Evolutionary conservation across 2,329 filamentous ascomycete genomes (phyloP), one percentile per base, ranked within the genome.

Genomic region (Monosporascus sp.): DNA sequence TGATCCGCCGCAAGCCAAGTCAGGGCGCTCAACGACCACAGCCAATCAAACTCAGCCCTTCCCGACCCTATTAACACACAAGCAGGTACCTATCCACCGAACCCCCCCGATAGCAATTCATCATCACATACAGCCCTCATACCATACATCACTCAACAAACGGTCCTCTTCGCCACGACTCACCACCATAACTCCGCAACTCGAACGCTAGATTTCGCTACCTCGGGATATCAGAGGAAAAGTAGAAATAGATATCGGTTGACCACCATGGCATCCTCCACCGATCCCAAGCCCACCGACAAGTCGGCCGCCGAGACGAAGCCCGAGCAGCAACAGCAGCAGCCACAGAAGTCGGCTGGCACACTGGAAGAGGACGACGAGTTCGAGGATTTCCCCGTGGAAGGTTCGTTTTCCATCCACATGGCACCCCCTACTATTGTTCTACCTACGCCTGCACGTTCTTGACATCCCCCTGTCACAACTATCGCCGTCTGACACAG

Each of bases 331-430:
- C 67, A 46, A 54, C 75, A 79, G 22, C 22, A 22, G 61, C 75
- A 78, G 60, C 76, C 83, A 65, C 77, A 84, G 68, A 87, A 88
- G 71, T 77, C 83, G 54, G 72, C 78, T 51, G 76, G 86, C 36
- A 82, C 88, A 54, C 81, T 97, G 27, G 94, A 96, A 72, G 94
- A 99, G 71, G 94, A 99, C 68, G 94, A 99, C 72, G 94, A 99
- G 76, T 99, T 99, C 66, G 94, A 99, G 70, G 94, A 99, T 72
- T 99, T 99, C 68, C 94, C 94, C 25, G 89, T 96, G 52, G 93
- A 99, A 75, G 91, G 94, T 96, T 74, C 42, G 76, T 67, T 67
- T 15, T 4, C 47, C 15, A 9, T 18, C 24, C 49, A 18, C 17
- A 20, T 38, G n/a, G n/a, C 31, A 45, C 24, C 11, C 42, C 24